Conservation (phyloP, 2,329 filamentous ascomycete genomes). For the Fusarium secorum region DNA sequence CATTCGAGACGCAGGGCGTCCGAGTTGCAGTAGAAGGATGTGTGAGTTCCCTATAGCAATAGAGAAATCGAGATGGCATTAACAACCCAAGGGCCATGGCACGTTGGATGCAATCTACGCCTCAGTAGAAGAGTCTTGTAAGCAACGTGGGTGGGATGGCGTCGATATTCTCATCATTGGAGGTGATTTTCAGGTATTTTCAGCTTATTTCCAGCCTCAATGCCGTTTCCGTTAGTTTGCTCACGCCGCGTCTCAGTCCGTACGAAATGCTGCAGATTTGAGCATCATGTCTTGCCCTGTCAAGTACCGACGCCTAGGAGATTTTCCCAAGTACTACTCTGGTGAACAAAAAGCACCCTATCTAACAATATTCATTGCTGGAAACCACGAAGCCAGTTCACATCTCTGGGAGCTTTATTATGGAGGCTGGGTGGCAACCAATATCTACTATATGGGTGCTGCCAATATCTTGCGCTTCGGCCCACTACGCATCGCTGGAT, state of each 20-base stretch:
- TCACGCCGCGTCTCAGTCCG: constrained; percentile 62
- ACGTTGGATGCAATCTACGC: constrained; percentile 91
- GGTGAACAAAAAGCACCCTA: constrained; percentile 81
- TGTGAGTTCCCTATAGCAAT: constrained; percentile 58
- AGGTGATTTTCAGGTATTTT: constrained; percentile 84
- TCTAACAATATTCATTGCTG: constrained; percentile 89
- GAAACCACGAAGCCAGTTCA: constrained; percentile 94
- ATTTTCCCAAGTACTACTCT: constrained; percentile 95
- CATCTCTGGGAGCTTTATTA: constrained; percentile 94
- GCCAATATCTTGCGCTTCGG: constrained; percentile 88
- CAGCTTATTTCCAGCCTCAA: background rate
- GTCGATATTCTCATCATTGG: constrained; percentile 94
- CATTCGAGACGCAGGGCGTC: constrained; percentile 58
- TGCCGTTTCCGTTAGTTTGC: background rate
- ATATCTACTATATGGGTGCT: constrained; percentile 96
- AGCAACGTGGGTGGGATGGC: constrained; percentile 76
- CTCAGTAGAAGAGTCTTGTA: constrained; percentile 73
- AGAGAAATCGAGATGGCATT: background rate
- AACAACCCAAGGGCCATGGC: constrained; percentile 77
- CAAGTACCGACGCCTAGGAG: constrained; percentile 87
- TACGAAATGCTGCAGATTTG: constrained; percentile 87
- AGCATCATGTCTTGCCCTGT: constrained; percentile 87
- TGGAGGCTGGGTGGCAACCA: constrained; percentile 95
- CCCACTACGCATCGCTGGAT: constrained; percentile 83
- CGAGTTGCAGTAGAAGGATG: constrained; percentile 89